phyloP scores from a whole-genome alignment of 2,329 filamentous ascomycete genomes.

The Rutstroemia sydowiana region DNA sequence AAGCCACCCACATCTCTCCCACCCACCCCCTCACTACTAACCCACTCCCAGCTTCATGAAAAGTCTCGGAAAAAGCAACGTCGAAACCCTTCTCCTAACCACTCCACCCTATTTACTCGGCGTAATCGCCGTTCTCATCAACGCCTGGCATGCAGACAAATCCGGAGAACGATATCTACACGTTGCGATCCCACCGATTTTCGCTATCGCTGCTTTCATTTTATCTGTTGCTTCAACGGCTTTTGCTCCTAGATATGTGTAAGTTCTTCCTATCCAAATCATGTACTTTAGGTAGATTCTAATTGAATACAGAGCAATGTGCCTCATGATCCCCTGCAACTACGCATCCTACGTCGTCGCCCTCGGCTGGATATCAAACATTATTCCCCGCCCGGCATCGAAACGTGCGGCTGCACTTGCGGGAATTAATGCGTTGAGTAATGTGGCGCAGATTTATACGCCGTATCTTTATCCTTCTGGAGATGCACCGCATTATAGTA shows the following conservation, averaged over 20 bases:
- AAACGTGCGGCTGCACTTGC: constrained; percentile 19
- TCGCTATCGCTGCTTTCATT: constrained; percentile 17
- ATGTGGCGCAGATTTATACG: constrained; percentile 61
- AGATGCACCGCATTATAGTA: not conserved
- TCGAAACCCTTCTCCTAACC: constrained; percentile 2
- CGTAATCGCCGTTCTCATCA: constrained; percentile 12
- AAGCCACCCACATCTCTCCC: too few species aligned
- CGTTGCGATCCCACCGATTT: constrained; percentile 13
- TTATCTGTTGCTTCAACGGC: constrained; percentile 12
- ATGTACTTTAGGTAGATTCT: not conserved
- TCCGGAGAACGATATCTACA: constrained; percentile 14
- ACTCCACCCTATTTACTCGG: constrained; percentile 21
- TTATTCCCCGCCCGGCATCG: constrained; percentile 30
- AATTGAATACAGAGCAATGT: constrained; percentile 1
- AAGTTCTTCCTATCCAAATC: not conserved
- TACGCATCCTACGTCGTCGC: constrained; percentile 36
- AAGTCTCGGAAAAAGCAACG: not conserved
- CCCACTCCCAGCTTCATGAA: not conserved
- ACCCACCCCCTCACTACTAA: not conserved
- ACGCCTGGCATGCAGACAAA: constrained; percentile 12
- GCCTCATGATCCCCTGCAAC: constrained; percentile 4
- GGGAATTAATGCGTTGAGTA: constrained; percentile 30
- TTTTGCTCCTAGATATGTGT: constrained; percentile 18
- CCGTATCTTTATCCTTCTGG: constrained; percentile 40
- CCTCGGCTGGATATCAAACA: constrained; percentile 64